Conservation (phyloP, 129 eudicot species). For the Kitagawia praeruptora region DNA sequence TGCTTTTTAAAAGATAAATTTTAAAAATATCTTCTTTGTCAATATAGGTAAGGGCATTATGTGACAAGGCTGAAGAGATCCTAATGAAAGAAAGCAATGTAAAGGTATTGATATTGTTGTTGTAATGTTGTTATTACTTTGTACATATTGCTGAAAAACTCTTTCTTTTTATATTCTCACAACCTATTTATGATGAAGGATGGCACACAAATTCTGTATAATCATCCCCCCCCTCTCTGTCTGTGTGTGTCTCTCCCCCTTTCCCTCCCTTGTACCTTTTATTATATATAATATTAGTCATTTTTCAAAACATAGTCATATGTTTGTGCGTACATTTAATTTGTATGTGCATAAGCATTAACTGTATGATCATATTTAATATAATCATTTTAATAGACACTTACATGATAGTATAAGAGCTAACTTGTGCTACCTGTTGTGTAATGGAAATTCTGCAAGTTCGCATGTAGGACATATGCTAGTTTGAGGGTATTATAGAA, state of each 20-base stretch:
- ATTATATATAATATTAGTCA: too few species aligned
- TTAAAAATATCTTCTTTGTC: slow-evolving; percentile 7
- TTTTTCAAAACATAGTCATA: too few species aligned
- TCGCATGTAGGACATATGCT: not conserved
- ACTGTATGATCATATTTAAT: too few species aligned
- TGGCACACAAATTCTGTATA: not conserved
- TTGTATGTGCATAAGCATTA: too few species aligned
- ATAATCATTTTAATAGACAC: too few species aligned
- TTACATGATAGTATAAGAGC: not conserved
- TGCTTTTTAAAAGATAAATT: not conserved
- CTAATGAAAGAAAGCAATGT: slow-evolving; percentile 52
- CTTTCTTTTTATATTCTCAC: not conserved
- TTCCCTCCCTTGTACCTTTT: too few species aligned
- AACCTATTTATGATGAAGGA: not conserved
- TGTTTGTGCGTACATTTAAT: not conserved
- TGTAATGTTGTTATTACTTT: not conserved
- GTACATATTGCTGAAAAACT: not conserved
- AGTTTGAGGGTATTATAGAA: not conserved
- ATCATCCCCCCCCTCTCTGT: too few species aligned
- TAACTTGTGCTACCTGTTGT: not conserved
- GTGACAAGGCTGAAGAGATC: slow-evolving; percentile 86
- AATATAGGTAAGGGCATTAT: slow-evolving; percentile 53
- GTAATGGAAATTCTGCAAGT: not conserved
- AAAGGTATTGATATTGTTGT: slow-evolving; percentile 5
- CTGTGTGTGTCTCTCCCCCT: too few species aligned